Conservation (phyloP, 805 yeast genomes). For the Scheffersomyces lignosus region DNA sequence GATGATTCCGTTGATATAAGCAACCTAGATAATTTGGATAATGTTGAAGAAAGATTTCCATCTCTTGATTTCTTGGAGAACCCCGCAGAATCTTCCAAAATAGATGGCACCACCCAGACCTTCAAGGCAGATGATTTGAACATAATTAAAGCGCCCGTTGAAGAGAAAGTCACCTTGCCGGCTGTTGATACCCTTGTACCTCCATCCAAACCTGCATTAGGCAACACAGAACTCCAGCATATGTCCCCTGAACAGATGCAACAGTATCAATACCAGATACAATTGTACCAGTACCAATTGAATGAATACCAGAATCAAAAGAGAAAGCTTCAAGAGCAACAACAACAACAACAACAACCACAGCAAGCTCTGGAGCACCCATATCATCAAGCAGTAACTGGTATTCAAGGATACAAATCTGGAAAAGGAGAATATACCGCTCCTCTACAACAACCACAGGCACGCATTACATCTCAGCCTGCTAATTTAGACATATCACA, state of each 20-base stretch:
- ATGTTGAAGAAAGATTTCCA: slow-evolving; percentile 54
- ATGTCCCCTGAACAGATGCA: slow-evolving; percentile 22
- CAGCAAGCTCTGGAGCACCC: slow-evolving; percentile 7
- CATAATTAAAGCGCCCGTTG: slow-evolving; percentile 41
- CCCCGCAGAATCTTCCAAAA: neutral
- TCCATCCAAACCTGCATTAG: slow-evolving; percentile 16
- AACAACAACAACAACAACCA: slow-evolving; percentile 7
- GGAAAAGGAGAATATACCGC: slow-evolving; percentile 1
- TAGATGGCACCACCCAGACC: neutral
- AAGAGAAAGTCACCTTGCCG: slow-evolving; percentile 54
- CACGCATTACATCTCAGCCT: neutral
- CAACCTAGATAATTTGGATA: slow-evolving; percentile 41
- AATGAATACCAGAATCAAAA: slow-evolving; percentile 12
- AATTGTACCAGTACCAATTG: slow-evolving; percentile 18
- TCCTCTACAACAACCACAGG: slow-evolving; percentile 6
- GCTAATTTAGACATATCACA: neutral
- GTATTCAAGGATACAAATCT: neutral
- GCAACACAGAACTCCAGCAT: slow-evolving; percentile 13
- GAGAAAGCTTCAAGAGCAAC: slow-evolving; percentile 11
- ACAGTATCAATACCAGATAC: slow-evolving; percentile 20
- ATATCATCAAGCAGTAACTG: neutral
- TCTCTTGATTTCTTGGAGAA: slow-evolving; percentile 37
- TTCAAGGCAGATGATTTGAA: slow-evolving; percentile 5
- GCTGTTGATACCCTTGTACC: slow-evolving; percentile 31
- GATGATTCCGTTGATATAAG: slow-evolving; percentile 5